Percentiles rank a stretch among this genome's conserved stretches.
These are phyloP conservation scores for Claviceps pazoutovae DNA, from an alignment of 2,329 filamentous ascomycete species.

Conservation along the genomic window DNA sequence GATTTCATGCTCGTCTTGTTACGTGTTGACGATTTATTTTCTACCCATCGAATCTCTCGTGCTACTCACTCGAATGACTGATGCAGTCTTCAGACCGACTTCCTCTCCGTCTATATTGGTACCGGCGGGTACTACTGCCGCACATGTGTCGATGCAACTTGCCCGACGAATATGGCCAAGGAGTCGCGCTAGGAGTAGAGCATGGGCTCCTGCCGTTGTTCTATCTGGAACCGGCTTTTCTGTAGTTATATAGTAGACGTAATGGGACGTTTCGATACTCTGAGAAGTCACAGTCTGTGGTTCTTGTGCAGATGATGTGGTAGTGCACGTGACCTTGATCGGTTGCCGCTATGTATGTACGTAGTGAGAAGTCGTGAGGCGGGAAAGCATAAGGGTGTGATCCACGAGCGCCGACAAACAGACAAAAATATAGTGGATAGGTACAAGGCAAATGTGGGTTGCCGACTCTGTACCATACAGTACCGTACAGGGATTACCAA, in stretches of 20 bases:
- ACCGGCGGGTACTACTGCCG: background rate
- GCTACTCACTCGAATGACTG: background rate
- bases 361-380: too few relatives aligned
- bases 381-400: too few relatives aligned
- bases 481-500: too few relatives aligned
- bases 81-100: background rate
- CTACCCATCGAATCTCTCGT: background rate
- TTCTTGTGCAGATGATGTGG: background rate
- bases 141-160: too few relatives aligned
- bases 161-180: background rate
- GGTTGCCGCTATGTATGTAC: too few relatives aligned
- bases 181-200: background rate
- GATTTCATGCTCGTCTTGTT: constrained; percentile 7
- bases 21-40: background rate
- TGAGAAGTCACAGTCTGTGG: background rate
- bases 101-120: background rate
- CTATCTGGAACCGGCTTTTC: background rate
- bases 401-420: too few relatives aligned
- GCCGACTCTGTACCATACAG: too few relatives aligned
- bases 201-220: background rate
- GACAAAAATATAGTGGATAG: too few relatives aligned
- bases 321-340: too few relatives aligned
- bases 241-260: constrained; percentile 3
- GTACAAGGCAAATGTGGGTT: too few relatives aligned
- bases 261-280: background rate